Base-by-base conservation (phyloP, 208 protist species). In the Leishmania major region DNA sequence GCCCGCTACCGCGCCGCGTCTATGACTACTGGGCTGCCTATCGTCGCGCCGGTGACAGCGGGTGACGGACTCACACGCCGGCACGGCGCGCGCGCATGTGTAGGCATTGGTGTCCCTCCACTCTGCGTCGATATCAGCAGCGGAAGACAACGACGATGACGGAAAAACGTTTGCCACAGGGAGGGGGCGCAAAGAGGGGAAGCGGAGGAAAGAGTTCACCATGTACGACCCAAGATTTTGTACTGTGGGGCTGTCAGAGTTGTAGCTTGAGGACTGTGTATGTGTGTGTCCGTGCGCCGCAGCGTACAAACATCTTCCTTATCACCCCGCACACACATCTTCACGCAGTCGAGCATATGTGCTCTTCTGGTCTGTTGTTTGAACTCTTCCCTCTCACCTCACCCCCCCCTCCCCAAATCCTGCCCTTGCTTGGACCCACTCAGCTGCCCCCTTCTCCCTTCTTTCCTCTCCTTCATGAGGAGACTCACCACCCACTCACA, bases 21-120 rank as follows among this genome's bases (percentile, higher is more conserved):
- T 75, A 82, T 37, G 87, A 90, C 74, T 90, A 90, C 84, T 90
- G 87, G 87, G 70, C 77, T 5, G 75, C 76, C 59, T 88, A 84
- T 67, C 66, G 84, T 47, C 0, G 43, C 25, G 40, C 40, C 11
- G 57, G 60, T 10, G 55, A 64, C 40, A 57, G n/a, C 7, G 17
- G 55, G 37, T 83, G 66, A 69, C 60, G 28, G 40, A 55, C 51
- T 3, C 73, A 40, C 49, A 73, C 69, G 15, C 40, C 7, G 2
- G 22, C 69, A 49, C 35, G 59, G 19, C 22, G 47, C 45, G 25
- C 70, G 43, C 3, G 70, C 22, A 19, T 19, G 70, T 73, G 40
- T 31, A 22, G 2, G 22, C 45, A 19, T 73, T 7, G 47, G 17
- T 47, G 11, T 37, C 13, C 31, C 62, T 69, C 62, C 19, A 6